A percentile compares a stretch with the other conserved stretches of the same genome.
phyloP scores from a whole-genome alignment of 1,284 basidiomycete genomes.

The Somion occarium region DNA sequence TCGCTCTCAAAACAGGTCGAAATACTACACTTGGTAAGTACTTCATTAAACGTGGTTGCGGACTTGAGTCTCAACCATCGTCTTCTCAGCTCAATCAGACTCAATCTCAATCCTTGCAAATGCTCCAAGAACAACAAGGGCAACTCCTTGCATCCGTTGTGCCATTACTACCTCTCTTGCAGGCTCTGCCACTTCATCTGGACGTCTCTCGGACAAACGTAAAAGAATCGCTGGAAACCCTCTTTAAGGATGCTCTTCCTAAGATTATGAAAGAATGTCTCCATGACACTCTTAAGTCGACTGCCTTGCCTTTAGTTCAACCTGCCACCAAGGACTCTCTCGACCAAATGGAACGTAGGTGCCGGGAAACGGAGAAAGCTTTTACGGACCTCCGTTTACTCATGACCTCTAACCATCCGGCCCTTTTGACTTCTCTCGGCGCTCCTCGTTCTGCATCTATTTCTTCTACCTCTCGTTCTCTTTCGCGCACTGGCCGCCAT shows the following conservation, averaged over 20 bases:
- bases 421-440: too few relatives aligned
- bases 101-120: conserved; percentile 49
- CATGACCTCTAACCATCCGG: not conserved
- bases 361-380: not conserved
- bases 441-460: too few relatives aligned
- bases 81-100: conserved; percentile 31
- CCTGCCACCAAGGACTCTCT: too few relatives aligned
- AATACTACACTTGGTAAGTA: conserved; percentile 45
- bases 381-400: not conserved
- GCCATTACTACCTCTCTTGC: conserved; percentile 53
- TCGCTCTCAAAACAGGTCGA: conserved; percentile 53
- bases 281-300: not conserved
- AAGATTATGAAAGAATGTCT: not conserved
- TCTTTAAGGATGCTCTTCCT: conserved; percentile 3
- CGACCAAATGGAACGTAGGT: not conserved
- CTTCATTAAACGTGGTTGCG: too few relatives aligned
- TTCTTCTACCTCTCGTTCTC: too few relatives aligned
- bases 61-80: too few relatives aligned
- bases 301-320: too few relatives aligned
- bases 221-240: too few relatives aligned
- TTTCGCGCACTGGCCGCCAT: too few relatives aligned
- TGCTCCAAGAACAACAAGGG: conserved; percentile 50
- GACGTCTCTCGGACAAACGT: conserved; percentile 42
- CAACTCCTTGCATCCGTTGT: conserved; percentile 44
- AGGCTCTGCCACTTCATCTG: conserved; percentile 52